Evolutionary conservation across 805 yeast species (phyloP), one percentile per base, ranked within the genome.

Genomic region (Saccharomycopsis babjevae): DNA sequence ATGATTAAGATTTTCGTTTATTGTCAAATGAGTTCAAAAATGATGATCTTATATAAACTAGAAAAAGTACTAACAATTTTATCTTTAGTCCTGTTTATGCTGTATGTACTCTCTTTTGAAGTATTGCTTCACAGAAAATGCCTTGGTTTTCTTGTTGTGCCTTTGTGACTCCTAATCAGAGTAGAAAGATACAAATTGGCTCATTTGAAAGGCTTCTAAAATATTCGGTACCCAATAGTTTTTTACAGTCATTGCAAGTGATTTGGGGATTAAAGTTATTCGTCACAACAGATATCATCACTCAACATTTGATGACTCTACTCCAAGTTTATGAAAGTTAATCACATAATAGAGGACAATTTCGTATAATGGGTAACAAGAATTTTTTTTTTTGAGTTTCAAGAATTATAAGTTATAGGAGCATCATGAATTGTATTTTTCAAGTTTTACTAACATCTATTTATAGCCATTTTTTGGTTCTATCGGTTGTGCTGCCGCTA

Each of bases 401-500:
- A 42, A 42, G 25, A 39, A 39, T 39, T 39, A 16, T 5, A 42
- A 15, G 13, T 15, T 22, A 6, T 8, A 8, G 3, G 16, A 11
- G 36, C 7, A 42, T 22, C 25, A 1, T 28, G 18, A 25, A 5
- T 28, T 30, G 28, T 50, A 20, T 16, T 15, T 22, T 28, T 28
- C 28, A 10, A 28, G 5, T 40, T n/a, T 36, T 67, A 66, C 70
- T 68, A 67, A 69, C 70, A 43, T 56, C 11, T 42, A 76, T 63
- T 72, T 73, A 67, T 78, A 83, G 75, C 99, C 99, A 74, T 94
- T 94, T 83, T 94, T 94, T 77, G 99, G 99, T 72, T 93, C 97
- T 68, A 89, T 94, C 73, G 99, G 99, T 74, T 96, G 99, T 83
- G 96, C 99, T 62, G 90, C 98, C 59, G 97, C 99, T 75, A 94